Conservation (phyloP, 2,329 filamentous ascomycete genomes). For the Coniochaeta ligniaria region DNA sequence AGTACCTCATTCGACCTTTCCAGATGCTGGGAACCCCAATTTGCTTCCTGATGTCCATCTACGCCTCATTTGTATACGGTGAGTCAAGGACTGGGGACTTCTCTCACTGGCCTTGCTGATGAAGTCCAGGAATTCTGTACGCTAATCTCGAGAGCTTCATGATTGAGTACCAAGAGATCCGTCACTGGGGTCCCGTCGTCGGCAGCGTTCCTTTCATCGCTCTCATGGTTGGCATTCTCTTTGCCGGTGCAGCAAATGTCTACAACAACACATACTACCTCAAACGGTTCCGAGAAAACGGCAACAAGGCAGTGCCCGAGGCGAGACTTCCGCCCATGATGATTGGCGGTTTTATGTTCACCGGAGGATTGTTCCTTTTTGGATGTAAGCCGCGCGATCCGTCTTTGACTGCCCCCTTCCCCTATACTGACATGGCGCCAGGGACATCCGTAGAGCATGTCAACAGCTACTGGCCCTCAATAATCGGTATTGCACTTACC, state of each 20-base stretch:
- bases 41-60: slow-evolving; percentile 63
- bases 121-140: too few relatives aligned
- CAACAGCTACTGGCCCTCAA: slow-evolving; percentile 56
- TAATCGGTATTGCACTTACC: slow-evolving; percentile 44
- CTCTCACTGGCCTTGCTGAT: too few relatives aligned
- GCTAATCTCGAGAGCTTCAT: slow-evolving; percentile 47
- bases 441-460: too few relatives aligned
- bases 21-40: slow-evolving; percentile 63
- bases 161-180: slow-evolving; percentile 52
- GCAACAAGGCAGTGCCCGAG: slow-evolving; percentile 48
- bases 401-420: too few relatives aligned
- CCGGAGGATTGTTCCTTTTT: slow-evolving; percentile 50
- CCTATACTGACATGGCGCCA: too few relatives aligned
- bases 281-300: slow-evolving; percentile 42
- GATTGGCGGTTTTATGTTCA: slow-evolving; percentile 50
- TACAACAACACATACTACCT: slow-evolving; percentile 60
- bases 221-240: slow-evolving; percentile 51
- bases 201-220: slow-evolving; percentile 57
- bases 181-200: slow-evolving; percentile 52
- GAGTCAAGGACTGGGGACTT: too few relatives aligned
- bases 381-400: too few relatives aligned
- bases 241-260: slow-evolving; percentile 53
- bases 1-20: slow-evolving; percentile 61
- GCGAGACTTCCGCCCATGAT: slow-evolving; percentile 60
- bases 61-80: slow-evolving; percentile 61